phyloP scores from a whole-genome alignment of 1,284 basidiomycete genomes.

The Agaricales sp. region DNA sequence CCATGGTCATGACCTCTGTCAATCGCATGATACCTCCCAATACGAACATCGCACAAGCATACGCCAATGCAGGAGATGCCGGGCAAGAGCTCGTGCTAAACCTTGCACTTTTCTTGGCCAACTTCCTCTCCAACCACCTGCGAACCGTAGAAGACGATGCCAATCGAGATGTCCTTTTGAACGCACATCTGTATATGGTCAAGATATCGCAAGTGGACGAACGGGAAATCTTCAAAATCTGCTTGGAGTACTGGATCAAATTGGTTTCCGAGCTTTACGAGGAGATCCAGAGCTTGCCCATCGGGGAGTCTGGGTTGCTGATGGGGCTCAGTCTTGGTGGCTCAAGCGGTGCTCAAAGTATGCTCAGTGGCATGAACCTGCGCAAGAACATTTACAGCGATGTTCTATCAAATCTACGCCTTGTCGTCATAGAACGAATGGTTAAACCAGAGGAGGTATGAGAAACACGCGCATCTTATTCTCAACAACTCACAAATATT shows the following conservation, averaged over 20 bases:
- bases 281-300: constrained; percentile 88
- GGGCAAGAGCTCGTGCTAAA: constrained; percentile 98
- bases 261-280: constrained; percentile 99
- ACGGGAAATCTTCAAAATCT: constrained; percentile 99
- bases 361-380: constrained; percentile 70
- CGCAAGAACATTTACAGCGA: constrained; percentile 94
- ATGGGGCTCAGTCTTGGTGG: constrained; percentile 87
- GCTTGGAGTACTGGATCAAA: constrained; percentile 97
- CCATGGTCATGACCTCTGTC: constrained; percentile 95
- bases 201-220: constrained; percentile 99
- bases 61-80: constrained; percentile 82
- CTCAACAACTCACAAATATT: constrained; percentile 7
- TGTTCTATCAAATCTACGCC: constrained; percentile 87
- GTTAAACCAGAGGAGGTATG: constrained; percentile 99
- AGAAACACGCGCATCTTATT: constrained; percentile 15
- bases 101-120: constrained; percentile 92
- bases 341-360: constrained; percentile 46
- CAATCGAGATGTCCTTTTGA: constrained; percentile 89
- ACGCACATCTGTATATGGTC: constrained; percentile 97
- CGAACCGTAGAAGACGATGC: constrained; percentile 87
- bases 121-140: constrained; percentile 91
- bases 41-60: constrained; percentile 91
- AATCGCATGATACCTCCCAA: constrained; percentile 97
- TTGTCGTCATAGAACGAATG: constrained; percentile 99
- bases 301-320: constrained; percentile 87